Percentiles rank a stretch among this genome's conserved stretches.
Evolutionary conservation across 768 basidiomycete species (phyloP).

Genomic region (Gloeopeniophorella convolvens): DNA sequence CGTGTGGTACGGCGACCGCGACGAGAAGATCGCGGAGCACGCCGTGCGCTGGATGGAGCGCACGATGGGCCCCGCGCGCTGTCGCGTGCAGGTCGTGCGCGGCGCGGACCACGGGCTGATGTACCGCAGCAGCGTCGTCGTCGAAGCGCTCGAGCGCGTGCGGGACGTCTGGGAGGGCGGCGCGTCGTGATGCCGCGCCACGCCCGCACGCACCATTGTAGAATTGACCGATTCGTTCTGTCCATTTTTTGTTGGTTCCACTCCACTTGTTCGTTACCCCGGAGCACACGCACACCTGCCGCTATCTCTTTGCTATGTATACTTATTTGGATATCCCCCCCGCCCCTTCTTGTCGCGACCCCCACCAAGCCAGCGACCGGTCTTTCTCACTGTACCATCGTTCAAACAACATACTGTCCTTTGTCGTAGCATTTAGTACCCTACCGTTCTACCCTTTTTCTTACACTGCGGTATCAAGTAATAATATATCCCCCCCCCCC

Average conservation of each 20-base stretch:
- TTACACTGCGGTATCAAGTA: too few species aligned
- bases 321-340: conserved; percentile 17
- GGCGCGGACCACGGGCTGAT: conserved; percentile 92
- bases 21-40: conserved; percentile 90
- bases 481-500: too few species aligned
- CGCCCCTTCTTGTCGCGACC: too few species aligned
- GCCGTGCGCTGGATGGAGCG: conserved; percentile 91
- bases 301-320: conserved; percentile 11
- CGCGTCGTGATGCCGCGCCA: conserved; percentile 6
- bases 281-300: too few species aligned
- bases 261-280: not conserved
- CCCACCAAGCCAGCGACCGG: not conserved
- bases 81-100: conserved; percentile 73
- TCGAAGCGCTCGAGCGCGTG: conserved; percentile 74
- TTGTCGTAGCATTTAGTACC: not conserved
- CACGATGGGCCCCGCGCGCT: conserved; percentile 67
- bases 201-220: not conserved
- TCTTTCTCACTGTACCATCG: conserved; percentile 5
- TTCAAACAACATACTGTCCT: too few species aligned
- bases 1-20: conserved; percentile 91
- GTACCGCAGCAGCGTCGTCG: conserved; percentile 83
- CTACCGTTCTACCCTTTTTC: not conserved
- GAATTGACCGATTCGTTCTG: not conserved
- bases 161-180: conserved; percentile 38
- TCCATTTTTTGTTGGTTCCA: not conserved